Evolutionary conservation across 768 basidiomycete genomes (phyloP).

Genomic region (Tubosaeta sp.): DNA sequence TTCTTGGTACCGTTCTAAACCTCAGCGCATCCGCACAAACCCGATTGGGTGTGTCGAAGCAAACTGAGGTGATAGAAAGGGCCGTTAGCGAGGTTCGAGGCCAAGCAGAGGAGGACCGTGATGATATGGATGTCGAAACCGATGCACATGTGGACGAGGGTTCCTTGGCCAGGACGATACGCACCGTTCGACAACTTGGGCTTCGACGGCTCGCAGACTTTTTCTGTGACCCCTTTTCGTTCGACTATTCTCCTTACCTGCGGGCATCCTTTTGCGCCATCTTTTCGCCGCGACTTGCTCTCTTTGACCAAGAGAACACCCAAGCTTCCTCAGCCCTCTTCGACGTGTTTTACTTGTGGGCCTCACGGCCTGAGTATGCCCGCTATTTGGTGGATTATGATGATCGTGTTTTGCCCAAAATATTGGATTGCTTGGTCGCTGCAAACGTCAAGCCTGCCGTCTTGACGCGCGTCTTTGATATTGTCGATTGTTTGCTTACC

Average conservation of each 20-base stretch:
- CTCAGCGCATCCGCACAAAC: slow-evolving; percentile 63
- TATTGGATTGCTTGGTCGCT: slow-evolving; percentile 78
- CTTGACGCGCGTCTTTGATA: slow-evolving; percentile 76
- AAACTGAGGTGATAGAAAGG: slow-evolving; percentile 19
- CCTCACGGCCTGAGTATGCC: slow-evolving; percentile 52
- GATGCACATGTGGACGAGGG: slow-evolving; percentile 32
- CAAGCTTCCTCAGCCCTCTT: slow-evolving; percentile 88
- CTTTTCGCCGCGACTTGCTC: slow-evolving; percentile 77
- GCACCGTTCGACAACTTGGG: slow-evolving; percentile 76
- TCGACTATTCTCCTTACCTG: slow-evolving; percentile 75
- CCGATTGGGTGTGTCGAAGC: slow-evolving; percentile 36
- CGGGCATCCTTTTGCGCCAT: slow-evolving; percentile 58
- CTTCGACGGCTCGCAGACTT: slow-evolving; percentile 86
- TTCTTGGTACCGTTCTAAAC: slow-evolving; percentile 67
- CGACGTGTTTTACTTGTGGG: slow-evolving; percentile 81
- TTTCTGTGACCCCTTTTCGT: slow-evolving; percentile 67
- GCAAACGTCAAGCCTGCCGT: slow-evolving; percentile 86
- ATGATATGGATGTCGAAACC: slow-evolving; percentile 33
- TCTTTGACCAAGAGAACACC: slow-evolving; percentile 79
- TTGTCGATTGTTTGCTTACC: slow-evolving; percentile 70
- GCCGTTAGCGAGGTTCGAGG: slow-evolving; percentile 20
- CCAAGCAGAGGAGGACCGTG: slow-evolving; percentile 35
- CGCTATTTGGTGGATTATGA: slow-evolving; percentile 69
- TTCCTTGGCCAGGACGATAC: slow-evolving; percentile 37
- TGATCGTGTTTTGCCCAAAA: slow-evolving; percentile 59